Conservation (phyloP, 148 eudicot genomes). For the Arbutus unedo region DNA sequence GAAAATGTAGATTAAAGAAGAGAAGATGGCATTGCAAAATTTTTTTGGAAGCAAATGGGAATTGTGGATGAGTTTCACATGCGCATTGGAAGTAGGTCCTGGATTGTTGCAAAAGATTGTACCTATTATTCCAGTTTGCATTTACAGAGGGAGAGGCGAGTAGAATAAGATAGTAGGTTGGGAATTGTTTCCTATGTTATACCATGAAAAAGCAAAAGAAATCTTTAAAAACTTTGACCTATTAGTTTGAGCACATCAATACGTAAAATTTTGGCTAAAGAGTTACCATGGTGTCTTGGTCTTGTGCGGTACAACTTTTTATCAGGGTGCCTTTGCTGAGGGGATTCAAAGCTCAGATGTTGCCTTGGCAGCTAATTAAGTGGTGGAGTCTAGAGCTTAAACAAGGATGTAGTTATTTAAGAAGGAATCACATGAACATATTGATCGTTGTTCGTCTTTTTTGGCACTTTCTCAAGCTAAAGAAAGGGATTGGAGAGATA, state of each 20-base stretch:
- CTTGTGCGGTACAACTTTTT: background rate
- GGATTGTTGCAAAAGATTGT: background rate
- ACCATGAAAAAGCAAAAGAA: background rate
- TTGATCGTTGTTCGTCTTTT: background rate
- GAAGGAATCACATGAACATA: background rate
- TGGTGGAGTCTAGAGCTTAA: background rate
- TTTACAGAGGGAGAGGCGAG: background rate
- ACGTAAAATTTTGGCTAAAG: background rate
- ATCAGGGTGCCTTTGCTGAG: background rate
- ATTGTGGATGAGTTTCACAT: background rate
- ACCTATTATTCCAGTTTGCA: background rate
- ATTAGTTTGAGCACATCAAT: background rate
- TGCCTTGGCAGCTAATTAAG: background rate
- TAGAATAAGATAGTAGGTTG: background rate
- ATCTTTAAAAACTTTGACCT: background rate
- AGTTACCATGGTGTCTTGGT: background rate
- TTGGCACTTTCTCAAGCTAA: background rate
- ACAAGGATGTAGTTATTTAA: background rate
- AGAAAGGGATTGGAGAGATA: background rate
- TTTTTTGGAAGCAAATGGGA: background rate
- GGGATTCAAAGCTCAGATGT: background rate
- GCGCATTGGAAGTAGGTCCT: background rate
- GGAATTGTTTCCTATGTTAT: background rate
- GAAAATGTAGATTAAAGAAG: background rate
- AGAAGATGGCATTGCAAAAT: background rate